Conservation (phyloP, 306 rosid species). For the Inga laurina region DNA sequence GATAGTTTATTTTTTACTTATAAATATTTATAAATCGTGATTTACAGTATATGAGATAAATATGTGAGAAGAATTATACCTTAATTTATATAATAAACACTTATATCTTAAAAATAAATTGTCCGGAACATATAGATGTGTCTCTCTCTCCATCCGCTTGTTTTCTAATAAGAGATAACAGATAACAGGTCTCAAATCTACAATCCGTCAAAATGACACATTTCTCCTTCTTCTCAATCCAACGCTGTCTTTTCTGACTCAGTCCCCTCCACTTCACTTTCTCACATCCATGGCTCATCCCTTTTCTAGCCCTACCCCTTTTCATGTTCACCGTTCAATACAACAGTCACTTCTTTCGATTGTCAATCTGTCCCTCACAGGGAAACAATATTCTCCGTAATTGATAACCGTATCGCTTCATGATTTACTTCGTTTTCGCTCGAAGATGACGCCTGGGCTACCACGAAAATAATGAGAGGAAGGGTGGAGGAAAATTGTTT, state of each 20-base stretch:
- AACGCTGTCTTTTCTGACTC: neutral
- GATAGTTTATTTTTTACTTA: no score
- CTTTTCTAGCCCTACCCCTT: conserved; percentile 31
- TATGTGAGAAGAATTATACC: no score
- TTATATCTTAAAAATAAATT: no score
- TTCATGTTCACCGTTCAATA: conserved; percentile 26
- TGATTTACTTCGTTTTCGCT: neutral
- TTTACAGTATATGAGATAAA: no score
- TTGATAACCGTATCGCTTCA: neutral
- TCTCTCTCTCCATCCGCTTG: no score
- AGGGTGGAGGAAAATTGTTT: no score
- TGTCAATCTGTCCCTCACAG: neutral
- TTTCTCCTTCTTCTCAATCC: neutral
- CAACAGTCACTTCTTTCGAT: conserved; percentile 15
- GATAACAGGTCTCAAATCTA: conserved; percentile 26
- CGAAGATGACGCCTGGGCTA: conserved; percentile 1
- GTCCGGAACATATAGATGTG: no score
- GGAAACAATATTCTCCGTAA: neutral
- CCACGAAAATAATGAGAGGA: neutral
- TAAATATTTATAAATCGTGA: no score
- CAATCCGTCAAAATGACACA: neutral
- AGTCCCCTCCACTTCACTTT: conserved; percentile 21
- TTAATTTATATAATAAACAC: no score
- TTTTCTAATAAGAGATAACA: no score
- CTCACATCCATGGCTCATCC: conserved; percentile 29